Evolutionary conservation across 768 basidiomycete species (phyloP).

Genomic region (Suillus fuscotomentosus): DNA sequence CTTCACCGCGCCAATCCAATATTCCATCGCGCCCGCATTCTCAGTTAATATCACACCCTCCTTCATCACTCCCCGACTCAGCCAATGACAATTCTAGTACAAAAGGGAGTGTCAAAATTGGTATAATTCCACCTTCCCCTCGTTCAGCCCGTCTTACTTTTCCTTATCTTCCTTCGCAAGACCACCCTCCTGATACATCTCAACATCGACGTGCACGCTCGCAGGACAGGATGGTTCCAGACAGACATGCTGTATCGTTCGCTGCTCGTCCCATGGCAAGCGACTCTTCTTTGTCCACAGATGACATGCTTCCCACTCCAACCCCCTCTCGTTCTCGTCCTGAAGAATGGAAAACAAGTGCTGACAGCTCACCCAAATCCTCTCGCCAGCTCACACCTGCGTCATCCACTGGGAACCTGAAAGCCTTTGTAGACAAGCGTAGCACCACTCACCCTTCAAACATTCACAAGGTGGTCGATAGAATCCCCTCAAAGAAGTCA

Average conservation of each 20-base stretch:
- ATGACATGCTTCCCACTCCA: slow-evolving; percentile 29
- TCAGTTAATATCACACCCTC: slow-evolving; percentile 9
- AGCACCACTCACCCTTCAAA: slow-evolving; percentile 1
- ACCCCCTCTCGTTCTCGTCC: slow-evolving; percentile 17
- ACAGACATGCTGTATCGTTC: slow-evolving; percentile 33
- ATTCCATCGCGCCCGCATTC: slow-evolving; percentile 8
- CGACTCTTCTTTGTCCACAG: slow-evolving; percentile 17
- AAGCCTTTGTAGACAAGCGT: slow-evolving; percentile 24
- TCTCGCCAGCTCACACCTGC: slow-evolving; percentile 29
- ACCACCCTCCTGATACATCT: slow-evolving; percentile 15
- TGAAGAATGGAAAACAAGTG: slow-evolving; percentile 17
- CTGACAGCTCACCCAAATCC: slow-evolving; percentile 10
- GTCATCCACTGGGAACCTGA: slow-evolving; percentile 31
- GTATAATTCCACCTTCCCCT: slow-evolving; percentile 30
- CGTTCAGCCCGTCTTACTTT: slow-evolving; percentile 10
- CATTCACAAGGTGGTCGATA: slow-evolving; percentile 8
- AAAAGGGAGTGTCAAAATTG: slow-evolving; percentile 27
- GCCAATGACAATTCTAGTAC: slow-evolving; percentile 13
- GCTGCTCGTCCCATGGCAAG: slow-evolving; percentile 26
- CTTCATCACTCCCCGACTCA: slow-evolving; percentile 8
- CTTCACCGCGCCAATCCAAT: background rate
- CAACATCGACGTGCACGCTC: slow-evolving; percentile 31
- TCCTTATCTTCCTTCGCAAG: slow-evolving; percentile 10
- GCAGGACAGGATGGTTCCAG: slow-evolving; percentile 27
- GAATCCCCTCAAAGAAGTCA: slow-evolving; percentile 24